Percentiles rank a stretch among this genome's conserved stretches.
Evolutionary conservation across 78 protist genomes (phyloP).

Genomic region (Dictyostelium firmibasis): DNA sequence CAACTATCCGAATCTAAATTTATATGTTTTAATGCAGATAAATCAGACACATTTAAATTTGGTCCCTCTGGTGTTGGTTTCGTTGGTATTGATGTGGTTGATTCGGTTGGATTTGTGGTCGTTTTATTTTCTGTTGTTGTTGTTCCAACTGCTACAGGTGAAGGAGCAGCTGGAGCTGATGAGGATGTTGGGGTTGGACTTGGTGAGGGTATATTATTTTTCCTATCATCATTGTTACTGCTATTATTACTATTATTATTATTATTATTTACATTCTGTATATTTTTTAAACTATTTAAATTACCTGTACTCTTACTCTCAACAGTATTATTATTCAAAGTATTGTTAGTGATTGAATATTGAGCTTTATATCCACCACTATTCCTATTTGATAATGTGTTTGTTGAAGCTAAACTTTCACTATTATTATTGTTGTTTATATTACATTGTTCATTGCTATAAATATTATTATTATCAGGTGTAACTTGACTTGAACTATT

Average conservation of each 20-base stretch:
- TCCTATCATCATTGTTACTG: background rate
- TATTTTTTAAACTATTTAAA: constrained; percentile 19
- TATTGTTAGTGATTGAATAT: background rate
- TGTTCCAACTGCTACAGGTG: constrained; percentile 12
- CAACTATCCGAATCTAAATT: constrained; percentile 52
- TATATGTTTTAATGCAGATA: constrained; percentile 56
- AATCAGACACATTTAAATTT: constrained; percentile 19
- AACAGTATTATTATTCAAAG: background rate
- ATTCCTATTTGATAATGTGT: background rate
- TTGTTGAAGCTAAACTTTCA: background rate
- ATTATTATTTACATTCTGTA: background rate
- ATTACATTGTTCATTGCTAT: background rate
- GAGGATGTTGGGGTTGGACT: background rate
- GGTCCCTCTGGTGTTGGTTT: background rate
- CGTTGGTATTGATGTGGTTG: background rate
- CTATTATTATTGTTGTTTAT: background rate
- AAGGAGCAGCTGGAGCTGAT: background rate
- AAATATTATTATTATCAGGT: background rate
- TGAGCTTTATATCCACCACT: background rate
- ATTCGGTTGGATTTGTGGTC: background rate
- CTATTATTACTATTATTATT: background rate
- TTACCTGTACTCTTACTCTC: background rate
- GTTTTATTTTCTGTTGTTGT: background rate
- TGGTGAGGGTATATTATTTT: background rate
- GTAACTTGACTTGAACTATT: background rate